These are phyloP conservation scores for Lachancea dasiensis DNA, from an alignment of 805 yeast species.

Conservation along the genomic window DNA sequence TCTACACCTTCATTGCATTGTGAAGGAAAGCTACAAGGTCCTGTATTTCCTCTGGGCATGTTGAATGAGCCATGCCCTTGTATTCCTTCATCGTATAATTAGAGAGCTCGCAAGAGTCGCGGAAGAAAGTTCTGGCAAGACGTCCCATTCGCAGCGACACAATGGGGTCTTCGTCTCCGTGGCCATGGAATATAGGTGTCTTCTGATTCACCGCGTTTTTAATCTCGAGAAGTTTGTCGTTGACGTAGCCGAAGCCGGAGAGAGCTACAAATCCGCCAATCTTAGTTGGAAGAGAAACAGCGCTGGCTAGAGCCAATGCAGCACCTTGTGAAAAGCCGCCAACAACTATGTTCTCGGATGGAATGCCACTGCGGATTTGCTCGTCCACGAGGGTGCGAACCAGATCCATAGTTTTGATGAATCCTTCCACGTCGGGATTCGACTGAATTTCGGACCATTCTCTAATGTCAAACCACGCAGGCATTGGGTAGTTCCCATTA, in stretches of 20 bases:
- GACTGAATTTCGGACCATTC: constrained; percentile 43
- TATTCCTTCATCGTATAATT: constrained; percentile 50
- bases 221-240: constrained; percentile 14
- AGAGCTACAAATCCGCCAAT: constrained; percentile 74
- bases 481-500: constrained; percentile 60
- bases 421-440: constrained; percentile 48
- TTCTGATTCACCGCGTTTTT: constrained; percentile 40
- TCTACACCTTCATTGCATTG: constrained; percentile 10
- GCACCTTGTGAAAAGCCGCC: constrained; percentile 98
- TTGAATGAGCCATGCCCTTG: constrained; percentile 60
- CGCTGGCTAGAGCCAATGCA: constrained; percentile 62
- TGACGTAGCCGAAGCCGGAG: constrained; percentile 63
- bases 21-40: constrained; percentile 46
- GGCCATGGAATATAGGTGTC: constrained; percentile 84
- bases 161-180: constrained; percentile 74
- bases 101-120: constrained; percentile 35
- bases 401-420: constrained; percentile 41
- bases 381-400: constrained; percentile 45
- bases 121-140: constrained; percentile 42
- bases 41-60: constrained; percentile 57
- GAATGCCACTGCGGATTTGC: constrained; percentile 48
- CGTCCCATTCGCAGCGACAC: constrained; percentile 35
- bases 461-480: constrained; percentile 82
- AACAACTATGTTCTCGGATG: constrained; percentile 63
- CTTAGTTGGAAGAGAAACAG: constrained; percentile 48